A percentile compares a stretch with the other conserved stretches of the same genome.
These are phyloP conservation scores for Monosporascus sp. DNA, from an alignment of 2,329 filamentous ascomycete species.

Conservation along the genomic window DNA sequence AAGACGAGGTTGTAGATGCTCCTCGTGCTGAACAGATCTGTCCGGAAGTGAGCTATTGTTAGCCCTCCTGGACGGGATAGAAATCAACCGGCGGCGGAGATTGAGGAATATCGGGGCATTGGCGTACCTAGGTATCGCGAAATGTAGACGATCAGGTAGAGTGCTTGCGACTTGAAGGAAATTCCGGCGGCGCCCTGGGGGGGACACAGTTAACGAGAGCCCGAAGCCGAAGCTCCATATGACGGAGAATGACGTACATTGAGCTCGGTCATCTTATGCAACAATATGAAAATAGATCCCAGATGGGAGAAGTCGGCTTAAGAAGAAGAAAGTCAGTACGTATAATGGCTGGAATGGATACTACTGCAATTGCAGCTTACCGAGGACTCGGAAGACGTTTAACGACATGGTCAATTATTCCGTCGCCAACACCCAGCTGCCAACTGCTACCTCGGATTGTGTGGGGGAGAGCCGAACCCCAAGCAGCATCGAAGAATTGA, in stretches of 20 bases:
- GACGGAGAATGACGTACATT: conserved; percentile 55
- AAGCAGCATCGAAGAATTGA: not conserved
- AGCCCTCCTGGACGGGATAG: too few relatives aligned
- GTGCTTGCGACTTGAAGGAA: conserved; percentile 96
- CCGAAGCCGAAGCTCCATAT: not conserved
- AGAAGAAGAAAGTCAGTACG: conserved; percentile 11
- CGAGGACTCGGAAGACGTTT: conserved; percentile 54
- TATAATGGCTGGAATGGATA: not conserved
- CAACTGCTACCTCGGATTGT: conserved; percentile 2
- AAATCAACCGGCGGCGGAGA: not conserved
- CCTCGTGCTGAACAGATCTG: conserved; percentile 80
- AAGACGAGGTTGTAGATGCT: conserved; percentile 91
- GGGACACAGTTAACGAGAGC: not conserved
- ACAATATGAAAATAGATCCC: conserved; percentile 84
- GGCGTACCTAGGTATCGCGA: conserved; percentile 78
- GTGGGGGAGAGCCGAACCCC: not conserved
- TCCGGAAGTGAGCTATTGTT: conserved; percentile 1
- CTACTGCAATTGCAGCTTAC: conserved; percentile 28
- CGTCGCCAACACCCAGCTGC: conserved; percentile 10
- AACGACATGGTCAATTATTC: conserved; percentile 36
- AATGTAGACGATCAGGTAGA: conserved; percentile 91
- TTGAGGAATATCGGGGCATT: not conserved
- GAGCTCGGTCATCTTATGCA: conserved; percentile 93
- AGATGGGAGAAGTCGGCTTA: conserved; percentile 93
- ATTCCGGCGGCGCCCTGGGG: conserved; percentile 94